These are phyloP conservation scores for Phylloporus sp. DNA, from an alignment of 768 basidiomycete genomes.

Conservation along the genomic window DNA sequence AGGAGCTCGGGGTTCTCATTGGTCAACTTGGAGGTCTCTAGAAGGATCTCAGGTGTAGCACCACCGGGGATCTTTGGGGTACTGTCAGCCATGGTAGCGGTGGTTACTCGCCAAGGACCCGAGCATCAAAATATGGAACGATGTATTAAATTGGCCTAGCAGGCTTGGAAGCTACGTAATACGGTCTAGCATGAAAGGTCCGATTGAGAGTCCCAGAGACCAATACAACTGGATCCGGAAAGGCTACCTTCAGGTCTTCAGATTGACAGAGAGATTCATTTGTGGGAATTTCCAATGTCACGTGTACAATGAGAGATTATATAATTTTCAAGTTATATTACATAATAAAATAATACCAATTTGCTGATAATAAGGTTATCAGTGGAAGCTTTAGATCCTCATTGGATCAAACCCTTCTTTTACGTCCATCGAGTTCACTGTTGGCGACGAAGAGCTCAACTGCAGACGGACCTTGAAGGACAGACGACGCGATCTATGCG, in stretches of 20 bases:
- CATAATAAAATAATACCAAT: background rate
- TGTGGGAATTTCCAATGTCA: too few relatives aligned
- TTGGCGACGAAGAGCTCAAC: conserved; percentile 17
- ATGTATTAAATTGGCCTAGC: too few relatives aligned
- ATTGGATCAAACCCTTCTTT: conserved; percentile 27
- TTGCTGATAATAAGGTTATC: conserved; percentile 20
- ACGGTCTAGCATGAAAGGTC: too few relatives aligned
- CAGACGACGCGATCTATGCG: conserved; percentile 23
- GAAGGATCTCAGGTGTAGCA: background rate
- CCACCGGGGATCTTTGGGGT: background rate
- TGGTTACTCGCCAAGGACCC: too few relatives aligned
- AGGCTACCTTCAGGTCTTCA: too few relatives aligned
- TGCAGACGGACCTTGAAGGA: conserved; percentile 8
- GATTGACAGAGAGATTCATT: too few relatives aligned
- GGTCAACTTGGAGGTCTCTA: background rate
- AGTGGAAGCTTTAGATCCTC: conserved; percentile 20
- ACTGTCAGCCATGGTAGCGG: background rate
- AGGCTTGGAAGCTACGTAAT: too few relatives aligned
- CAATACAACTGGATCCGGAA: too few relatives aligned
- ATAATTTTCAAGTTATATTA: conserved; percentile 10
- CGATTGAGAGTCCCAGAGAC: too few relatives aligned
- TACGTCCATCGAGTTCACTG: conserved; percentile 31
- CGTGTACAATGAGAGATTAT: conserved; percentile 2
- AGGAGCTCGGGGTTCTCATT: conserved; percentile 28
- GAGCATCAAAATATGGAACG: too few relatives aligned